Evolutionary conservation across 352 stramenopile genomes (phyloP), one percentile per base, ranked within the genome.

Genomic region (Pythium scleroteichum): DNA sequence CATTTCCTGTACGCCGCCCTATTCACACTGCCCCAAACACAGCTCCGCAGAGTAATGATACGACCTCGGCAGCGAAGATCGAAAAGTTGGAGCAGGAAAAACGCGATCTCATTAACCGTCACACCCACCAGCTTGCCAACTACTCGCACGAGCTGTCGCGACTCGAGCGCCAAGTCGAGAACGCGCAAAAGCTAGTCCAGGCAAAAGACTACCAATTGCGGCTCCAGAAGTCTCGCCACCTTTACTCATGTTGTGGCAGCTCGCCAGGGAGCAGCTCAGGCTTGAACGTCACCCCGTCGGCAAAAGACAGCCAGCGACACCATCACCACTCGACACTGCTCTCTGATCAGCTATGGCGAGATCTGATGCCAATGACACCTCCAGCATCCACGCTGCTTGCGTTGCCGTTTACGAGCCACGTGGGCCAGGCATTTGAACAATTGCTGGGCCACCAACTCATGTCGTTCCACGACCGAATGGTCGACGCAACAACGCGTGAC

Each of bases 111-210:
- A 55, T 73, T 9, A 49, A 61, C 0, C 76, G 82, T 0, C 79
- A 90, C n/a, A 66, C 73, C 3, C 73, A 87, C 26, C 80, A 92
- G 63, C 59, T 88, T 5, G 72, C 80, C 12, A 88, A 82, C 38
- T 92, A 87, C 20, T 84, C 77, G 0, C 78, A 87, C 39, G 79
- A 87, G 24, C 66, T 88, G 10, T 85, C 79, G 14, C 72, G 82
- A n/a, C 62, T 92, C 1, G 80, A 90, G 32, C 74, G 82, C 9
- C 77, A 90, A 48, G 66, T 92, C 4, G 78, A 90, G 13, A 74
- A 80, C 40, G 69, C 76, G 1, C 76, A 84, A 20, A 66, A 63
- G 17, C 58, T 66, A 0, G 52, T 74, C 1, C 74, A 84, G 29
- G 80, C 85, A 49, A 85, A 84, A 35, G 80, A 90, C 40, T 85